Conservation (phyloP, 164 flowering plant genomes). For the Dillenia turbinata region DNA sequence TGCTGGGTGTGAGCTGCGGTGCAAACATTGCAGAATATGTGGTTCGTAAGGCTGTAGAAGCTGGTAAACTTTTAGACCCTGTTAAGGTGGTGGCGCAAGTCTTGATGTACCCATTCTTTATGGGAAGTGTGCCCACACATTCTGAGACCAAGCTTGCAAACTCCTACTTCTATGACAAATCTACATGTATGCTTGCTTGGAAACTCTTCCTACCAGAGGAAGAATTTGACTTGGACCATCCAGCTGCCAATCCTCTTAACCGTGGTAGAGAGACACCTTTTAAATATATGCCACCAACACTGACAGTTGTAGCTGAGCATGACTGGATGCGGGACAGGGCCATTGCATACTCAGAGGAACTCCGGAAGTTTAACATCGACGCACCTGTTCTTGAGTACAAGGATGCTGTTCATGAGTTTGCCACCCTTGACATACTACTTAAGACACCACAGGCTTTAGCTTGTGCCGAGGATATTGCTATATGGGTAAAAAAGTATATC, state of each 20-base stretch:
- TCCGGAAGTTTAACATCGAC: slow-evolving; percentile 50
- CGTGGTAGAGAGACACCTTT: slow-evolving; percentile 34
- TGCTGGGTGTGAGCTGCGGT: slow-evolving; percentile 58
- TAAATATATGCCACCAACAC: slow-evolving; percentile 53
- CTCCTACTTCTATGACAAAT: slow-evolving; percentile 55
- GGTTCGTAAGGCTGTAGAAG: slow-evolving; percentile 42
- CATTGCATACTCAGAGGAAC: slow-evolving; percentile 54
- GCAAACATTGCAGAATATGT: slow-evolving; percentile 54
- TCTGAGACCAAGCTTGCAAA: slow-evolving; percentile 51
- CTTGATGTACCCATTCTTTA: slow-evolving; percentile 62
- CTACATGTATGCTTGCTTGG: slow-evolving; percentile 51
- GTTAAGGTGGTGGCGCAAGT: slow-evolving; percentile 57
- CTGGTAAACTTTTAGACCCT: slow-evolving; percentile 50
- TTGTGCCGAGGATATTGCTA: slow-evolving; percentile 55
- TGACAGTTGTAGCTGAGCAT: slow-evolving; percentile 54
- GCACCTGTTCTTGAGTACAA: slow-evolving; percentile 60
- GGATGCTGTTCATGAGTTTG: slow-evolving; percentile 56
- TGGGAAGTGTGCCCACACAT: slow-evolving; percentile 49
- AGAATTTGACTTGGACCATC: slow-evolving; percentile 47
- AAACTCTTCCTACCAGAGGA: slow-evolving; percentile 50
- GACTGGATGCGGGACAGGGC: slow-evolving; percentile 68
- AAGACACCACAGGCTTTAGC: slow-evolving; percentile 57
- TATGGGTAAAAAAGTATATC: slow-evolving; percentile 60
- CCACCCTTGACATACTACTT: slow-evolving; percentile 50
- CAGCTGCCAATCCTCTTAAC: slow-evolving; percentile 54